Evolutionary conservation across 1,139 yeast genomes (phyloP).

Genomic region (Schizosaccharomyces versatilis): DNA sequence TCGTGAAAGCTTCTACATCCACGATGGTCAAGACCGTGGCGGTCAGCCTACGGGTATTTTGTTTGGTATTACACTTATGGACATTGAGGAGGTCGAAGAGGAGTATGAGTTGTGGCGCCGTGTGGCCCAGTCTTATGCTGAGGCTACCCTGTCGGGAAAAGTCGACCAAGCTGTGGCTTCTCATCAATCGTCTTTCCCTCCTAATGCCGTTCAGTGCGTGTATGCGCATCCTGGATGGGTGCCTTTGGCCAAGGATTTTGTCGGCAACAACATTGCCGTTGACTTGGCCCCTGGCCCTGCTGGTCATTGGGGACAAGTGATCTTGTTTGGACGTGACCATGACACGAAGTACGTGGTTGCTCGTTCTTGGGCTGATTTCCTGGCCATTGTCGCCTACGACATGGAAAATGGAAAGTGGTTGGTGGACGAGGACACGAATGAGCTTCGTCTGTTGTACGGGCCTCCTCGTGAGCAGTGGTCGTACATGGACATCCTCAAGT

Average conservation of each 20-base stretch:
- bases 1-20: conserved; percentile 49
- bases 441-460: neutral
- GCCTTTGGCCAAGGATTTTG: conserved; percentile 66
- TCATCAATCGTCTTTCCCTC: conserved; percentile 51
- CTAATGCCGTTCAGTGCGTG: conserved; percentile 40
- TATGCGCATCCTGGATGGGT: conserved; percentile 84
- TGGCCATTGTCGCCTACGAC: conserved; percentile 62
- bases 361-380: conserved; percentile 66
- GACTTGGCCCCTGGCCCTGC: conserved; percentile 66
- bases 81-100: conserved; percentile 35
- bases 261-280: conserved; percentile 75
- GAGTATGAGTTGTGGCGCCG: conserved; percentile 56
- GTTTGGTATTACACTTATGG: conserved; percentile 49
- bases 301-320: conserved; percentile 67
- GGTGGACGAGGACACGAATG: conserved; percentile 26
- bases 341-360: conserved; percentile 65
- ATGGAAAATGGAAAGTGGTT: conserved; percentile 58
- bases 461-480: conserved; percentile 3
- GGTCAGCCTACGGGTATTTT: conserved; percentile 56
- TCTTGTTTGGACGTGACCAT: conserved; percentile 71
- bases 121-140: conserved; percentile 25
- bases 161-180: conserved; percentile 13
- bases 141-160: conserved; percentile 4
- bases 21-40: conserved; percentile 64
- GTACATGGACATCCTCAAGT: neutral